A percentile compares a stretch with the other conserved stretches of the same genome.
phyloP scores from a whole-genome alignment of 257 asterid species.

The Solanum appendiculatum region DNA sequence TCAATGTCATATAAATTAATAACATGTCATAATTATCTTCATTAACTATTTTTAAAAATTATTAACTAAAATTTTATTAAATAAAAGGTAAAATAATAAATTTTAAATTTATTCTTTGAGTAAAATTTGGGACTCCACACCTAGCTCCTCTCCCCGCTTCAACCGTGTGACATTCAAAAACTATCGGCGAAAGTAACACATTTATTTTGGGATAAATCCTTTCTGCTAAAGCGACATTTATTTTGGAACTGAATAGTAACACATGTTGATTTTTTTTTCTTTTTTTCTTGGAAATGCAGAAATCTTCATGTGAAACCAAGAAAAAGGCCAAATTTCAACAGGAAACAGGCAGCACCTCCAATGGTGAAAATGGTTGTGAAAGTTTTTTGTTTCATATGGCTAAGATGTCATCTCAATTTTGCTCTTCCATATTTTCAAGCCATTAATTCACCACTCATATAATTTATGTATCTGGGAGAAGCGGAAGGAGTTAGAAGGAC shows the following conservation, averaged over 20 bases:
- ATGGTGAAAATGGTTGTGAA: neutral
- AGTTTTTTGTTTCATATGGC: neutral
- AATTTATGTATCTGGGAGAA: neutral
- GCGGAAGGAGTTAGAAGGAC: neutral
- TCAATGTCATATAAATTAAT: too few relatives aligned
- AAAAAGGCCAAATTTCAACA: neutral
- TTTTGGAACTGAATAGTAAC: accelerated
- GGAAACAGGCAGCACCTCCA: neutral
- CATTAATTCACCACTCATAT: neutral
- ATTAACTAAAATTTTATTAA: too few relatives aligned
- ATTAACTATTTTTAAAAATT: too few relatives aligned
- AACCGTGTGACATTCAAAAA: too few relatives aligned
- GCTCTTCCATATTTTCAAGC: neutral
- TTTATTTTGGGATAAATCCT: accelerated
- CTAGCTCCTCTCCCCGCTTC: too few relatives aligned
- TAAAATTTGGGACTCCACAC: too few relatives aligned
- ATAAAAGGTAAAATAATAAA: too few relatives aligned
- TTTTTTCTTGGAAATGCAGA: neutral
- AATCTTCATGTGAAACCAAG: neutral
- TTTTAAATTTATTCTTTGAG: too few relatives aligned
- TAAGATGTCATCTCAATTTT: neutral
- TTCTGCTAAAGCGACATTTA: too few relatives aligned
- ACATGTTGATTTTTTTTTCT: neutral
- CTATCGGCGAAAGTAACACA: too few relatives aligned
- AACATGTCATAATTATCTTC: too few relatives aligned